phyloP scores from a whole-genome alignment of 2,329 filamentous ascomycete species.

The Xylaria sp. region DNA sequence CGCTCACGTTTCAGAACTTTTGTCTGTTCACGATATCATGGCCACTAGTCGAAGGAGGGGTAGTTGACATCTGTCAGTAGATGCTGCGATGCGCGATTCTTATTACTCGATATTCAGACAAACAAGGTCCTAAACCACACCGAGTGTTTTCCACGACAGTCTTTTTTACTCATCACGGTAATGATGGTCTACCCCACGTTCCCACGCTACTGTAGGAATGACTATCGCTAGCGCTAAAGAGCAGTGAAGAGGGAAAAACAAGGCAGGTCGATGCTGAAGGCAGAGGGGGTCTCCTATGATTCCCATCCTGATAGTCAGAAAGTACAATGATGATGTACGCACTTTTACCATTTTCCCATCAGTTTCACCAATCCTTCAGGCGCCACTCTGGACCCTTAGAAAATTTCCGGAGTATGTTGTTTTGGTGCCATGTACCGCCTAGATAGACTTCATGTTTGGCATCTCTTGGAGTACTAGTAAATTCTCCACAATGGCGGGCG shows the following conservation, averaged over 20 bases:
- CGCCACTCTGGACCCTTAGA: neutral
- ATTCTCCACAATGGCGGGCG: constrained; percentile 17
- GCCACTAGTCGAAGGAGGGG: constrained; percentile 19
- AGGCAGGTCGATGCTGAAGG: constrained; percentile 5
- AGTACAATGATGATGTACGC: neutral
- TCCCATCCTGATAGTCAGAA: neutral
- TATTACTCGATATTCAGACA: constrained; percentile 20
- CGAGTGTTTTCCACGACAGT: neutral
- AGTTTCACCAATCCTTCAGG: neutral
- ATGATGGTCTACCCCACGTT: constrained; percentile 18
- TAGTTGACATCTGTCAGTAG: constrained; percentile 3
- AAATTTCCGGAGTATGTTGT: neutral
- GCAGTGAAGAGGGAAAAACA: neutral
- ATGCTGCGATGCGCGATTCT: constrained; percentile 12
- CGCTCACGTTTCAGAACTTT: constrained; percentile 32
- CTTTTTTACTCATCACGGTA: constrained; percentile 9
- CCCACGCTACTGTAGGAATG: neutral
- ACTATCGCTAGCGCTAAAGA: neutral
- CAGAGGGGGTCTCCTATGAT: neutral
- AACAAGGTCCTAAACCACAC: neutral
- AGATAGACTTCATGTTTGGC: neutral
- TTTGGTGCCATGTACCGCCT: neutral
- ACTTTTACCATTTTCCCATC: constrained; percentile 6
- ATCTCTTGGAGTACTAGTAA: constrained; percentile 13
- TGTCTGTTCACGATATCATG: constrained; percentile 17